These are phyloP conservation scores for Cornus kousa DNA, from an alignment of 148 eudicot genomes.

Conservation along the genomic window DNA sequence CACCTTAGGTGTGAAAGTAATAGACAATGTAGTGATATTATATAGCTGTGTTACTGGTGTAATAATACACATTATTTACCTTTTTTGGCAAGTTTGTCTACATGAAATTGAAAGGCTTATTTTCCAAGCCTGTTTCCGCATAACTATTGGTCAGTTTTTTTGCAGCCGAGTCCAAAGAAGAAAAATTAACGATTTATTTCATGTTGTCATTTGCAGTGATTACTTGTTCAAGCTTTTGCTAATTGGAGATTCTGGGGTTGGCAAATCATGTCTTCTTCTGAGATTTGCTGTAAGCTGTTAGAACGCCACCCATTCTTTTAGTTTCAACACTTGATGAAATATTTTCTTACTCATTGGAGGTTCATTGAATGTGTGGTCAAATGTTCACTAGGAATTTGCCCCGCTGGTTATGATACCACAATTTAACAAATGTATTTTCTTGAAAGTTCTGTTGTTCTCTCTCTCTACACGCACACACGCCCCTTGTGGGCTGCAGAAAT, in stretches of 20 bases:
- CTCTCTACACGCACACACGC: too few relatives aligned
- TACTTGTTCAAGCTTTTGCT: constrained; percentile 51
- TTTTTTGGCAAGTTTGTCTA: too few relatives aligned
- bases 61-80: too few relatives aligned
- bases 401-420: background rate
- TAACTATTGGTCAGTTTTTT: background rate
- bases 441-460: too few relatives aligned
- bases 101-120: background rate
- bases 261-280: constrained; percentile 47
- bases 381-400: too few relatives aligned
- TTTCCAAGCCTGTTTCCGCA: too few relatives aligned
- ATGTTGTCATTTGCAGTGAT: constrained; percentile 30
- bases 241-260: constrained; percentile 52
- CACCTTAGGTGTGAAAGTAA: too few relatives aligned
- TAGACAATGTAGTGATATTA: too few relatives aligned
- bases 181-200: background rate
- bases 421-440: background rate
- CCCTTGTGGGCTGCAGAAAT: too few relatives aligned
- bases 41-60: too few relatives aligned
- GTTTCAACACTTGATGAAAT: constrained; percentile 1
- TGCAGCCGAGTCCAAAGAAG: background rate
- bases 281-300: constrained; percentile 39
- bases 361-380: too few relatives aligned
- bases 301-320: background rate
- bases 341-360: background rate